Conservation (phyloP, 2,329 filamentous ascomycete species). For the Dryadomyces quercivorus region DNA sequence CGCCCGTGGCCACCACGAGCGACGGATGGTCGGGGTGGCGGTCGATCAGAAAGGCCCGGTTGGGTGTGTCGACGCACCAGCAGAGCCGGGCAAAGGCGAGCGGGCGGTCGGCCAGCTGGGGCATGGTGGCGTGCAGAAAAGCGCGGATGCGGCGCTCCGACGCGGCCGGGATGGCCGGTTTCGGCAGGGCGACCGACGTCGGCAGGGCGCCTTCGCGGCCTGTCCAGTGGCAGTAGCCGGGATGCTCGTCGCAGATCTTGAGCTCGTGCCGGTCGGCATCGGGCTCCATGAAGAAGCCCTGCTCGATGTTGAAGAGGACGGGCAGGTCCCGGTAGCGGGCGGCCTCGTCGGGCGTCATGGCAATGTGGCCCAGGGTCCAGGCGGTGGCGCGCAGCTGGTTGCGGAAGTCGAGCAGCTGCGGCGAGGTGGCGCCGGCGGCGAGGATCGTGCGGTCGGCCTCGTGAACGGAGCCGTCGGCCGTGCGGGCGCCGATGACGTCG, state of each 20-base stretch:
- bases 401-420: not conserved
- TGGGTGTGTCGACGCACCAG: too few species aligned
- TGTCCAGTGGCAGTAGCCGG: too few species aligned
- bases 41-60: too few species aligned
- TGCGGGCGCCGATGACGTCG: not conserved
- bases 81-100: too few species aligned
- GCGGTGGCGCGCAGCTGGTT: constrained; percentile 2
- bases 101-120: too few species aligned
- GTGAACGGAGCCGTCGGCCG: not conserved
- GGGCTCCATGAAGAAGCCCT: constrained; percentile 4
- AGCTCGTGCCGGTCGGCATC: constrained; percentile 2
- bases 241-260: constrained; percentile 1
- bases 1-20: too few species aligned
- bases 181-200: too few species aligned
- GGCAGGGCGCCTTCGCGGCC: too few species aligned
- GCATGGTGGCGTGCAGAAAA: too few species aligned
- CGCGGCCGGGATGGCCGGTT: too few species aligned
- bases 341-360: constrained; percentile 1
- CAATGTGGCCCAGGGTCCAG: constrained; percentile 1
- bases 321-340: not conserved
- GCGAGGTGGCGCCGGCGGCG: not conserved
- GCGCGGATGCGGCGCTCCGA: too few species aligned
- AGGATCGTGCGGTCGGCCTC: not conserved
- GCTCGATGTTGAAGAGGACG: constrained; percentile 3
- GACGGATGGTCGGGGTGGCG: too few species aligned